These are phyloP conservation scores for Citrus australasica DNA, from an alignment of 345 rosid genomes.

Conservation along the genomic window DNA sequence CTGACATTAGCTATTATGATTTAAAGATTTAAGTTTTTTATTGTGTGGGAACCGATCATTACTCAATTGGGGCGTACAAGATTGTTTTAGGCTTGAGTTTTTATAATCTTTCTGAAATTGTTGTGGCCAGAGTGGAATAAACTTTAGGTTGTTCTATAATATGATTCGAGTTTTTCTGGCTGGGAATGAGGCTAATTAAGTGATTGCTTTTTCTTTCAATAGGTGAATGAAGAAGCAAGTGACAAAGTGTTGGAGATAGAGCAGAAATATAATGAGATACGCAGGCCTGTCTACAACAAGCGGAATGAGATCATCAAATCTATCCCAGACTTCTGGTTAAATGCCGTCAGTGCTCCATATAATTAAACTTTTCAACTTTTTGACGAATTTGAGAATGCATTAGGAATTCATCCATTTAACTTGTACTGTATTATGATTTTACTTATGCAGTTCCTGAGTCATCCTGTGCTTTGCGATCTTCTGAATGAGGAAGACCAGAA, in stretches of 20 bases:
- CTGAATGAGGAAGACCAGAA: conserved; percentile 38
- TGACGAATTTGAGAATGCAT: conserved; percentile 4
- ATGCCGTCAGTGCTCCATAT: conserved; percentile 32
- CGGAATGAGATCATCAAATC: conserved; percentile 37
- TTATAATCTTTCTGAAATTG: neutral
- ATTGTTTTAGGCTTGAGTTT: neutral
- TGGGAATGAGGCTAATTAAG: neutral
- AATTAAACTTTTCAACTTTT: neutral
- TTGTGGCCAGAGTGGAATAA: neutral
- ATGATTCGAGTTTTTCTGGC: neutral
- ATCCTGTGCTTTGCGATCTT: conserved; percentile 30
- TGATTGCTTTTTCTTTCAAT: neutral
- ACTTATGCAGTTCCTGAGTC: conserved; percentile 35
- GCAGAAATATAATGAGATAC: conserved; percentile 38
- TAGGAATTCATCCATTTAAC: neutral
- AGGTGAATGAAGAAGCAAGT: conserved; percentile 45
- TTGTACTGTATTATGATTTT: neutral
- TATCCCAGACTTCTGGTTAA: conserved; percentile 47
- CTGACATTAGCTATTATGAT: neutral
- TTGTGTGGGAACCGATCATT: too few species aligned
- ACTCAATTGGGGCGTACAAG: neutral
- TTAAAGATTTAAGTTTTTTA: neutral
- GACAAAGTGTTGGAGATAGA: conserved; percentile 41
- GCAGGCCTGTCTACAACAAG: conserved; percentile 39
- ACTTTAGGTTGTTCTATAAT: neutral